Evolutionary conservation across 805 yeast species (phyloP).

Genomic region (Novakomyces olei): DNA sequence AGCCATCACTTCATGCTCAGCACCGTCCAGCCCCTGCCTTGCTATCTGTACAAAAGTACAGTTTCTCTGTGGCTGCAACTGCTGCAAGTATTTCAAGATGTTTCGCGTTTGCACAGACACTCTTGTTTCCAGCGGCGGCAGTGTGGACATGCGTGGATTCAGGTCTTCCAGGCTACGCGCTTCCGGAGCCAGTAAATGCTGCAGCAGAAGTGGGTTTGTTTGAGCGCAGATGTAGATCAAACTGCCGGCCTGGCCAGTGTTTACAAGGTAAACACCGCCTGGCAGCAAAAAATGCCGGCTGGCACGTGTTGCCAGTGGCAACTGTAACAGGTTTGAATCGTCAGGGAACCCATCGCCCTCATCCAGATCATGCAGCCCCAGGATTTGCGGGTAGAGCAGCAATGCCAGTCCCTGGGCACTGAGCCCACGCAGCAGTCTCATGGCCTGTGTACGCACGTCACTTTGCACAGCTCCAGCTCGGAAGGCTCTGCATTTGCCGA

Average conservation of each 20-base stretch:
- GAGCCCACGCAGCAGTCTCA: conserved; percentile 28
- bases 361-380: conserved; percentile 43
- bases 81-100: conserved; percentile 34
- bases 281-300: conserved; percentile 22
- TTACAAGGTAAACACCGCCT: conserved; percentile 61
- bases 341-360: conserved; percentile 32
- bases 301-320: conserved; percentile 30
- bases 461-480: conserved; percentile 28
- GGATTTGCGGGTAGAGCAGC: conserved; percentile 59
- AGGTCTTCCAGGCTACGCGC: conserved; percentile 21
- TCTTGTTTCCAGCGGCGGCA: conserved; percentile 50
- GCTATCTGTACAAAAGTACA: conserved; percentile 34
- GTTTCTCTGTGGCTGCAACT: conserved; percentile 18
- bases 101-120: conserved; percentile 47
- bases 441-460: conserved; percentile 41
- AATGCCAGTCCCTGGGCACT: conserved; percentile 35
- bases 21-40: conserved; percentile 41
- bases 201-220: conserved; percentile 41
- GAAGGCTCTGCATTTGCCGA: conserved; percentile 46
- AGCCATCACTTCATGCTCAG: conserved; percentile 33
- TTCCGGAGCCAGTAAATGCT: conserved; percentile 53
- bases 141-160: conserved; percentile 28
- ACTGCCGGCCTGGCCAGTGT: conserved; percentile 39
- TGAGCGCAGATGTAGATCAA: conserved; percentile 47
- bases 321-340: conserved; percentile 18